A percentile compares a stretch with the other conserved stretches of the same genome.
These are phyloP conservation scores for Pogostemon cablin DNA, from an alignment of 257 asterid species.

Conservation along the genomic window DNA sequence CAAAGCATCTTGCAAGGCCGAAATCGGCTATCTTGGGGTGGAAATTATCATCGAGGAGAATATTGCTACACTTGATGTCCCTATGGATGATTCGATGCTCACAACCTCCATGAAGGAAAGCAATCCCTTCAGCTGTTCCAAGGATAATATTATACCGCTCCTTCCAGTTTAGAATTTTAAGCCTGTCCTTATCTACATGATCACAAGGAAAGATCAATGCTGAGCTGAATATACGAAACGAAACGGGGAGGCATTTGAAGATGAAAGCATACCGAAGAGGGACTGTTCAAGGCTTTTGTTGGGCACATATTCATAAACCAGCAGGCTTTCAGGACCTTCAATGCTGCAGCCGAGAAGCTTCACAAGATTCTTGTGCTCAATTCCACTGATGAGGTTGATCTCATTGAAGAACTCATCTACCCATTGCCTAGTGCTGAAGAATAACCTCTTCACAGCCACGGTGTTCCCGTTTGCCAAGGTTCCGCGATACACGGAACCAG, in stretches of 20 bases:
- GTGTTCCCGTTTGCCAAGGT: constrained; percentile 62
- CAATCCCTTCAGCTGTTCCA: constrained; percentile 90
- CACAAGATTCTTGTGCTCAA: constrained; percentile 88
- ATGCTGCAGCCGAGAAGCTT: constrained; percentile 96
- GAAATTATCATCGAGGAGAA: constrained; percentile 73
- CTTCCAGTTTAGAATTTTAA: constrained; percentile 65
- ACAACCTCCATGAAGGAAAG: constrained; percentile 73
- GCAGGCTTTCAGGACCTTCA: constrained; percentile 92
- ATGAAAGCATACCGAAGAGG: constrained; percentile 54
- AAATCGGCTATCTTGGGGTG: constrained; percentile 83
- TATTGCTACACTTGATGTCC: constrained; percentile 85
- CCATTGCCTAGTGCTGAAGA: constrained; percentile 87
- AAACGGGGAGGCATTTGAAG: neutral
- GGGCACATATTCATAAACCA: constrained; percentile 78
- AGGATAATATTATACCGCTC: constrained; percentile 65
- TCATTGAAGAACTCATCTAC: constrained; percentile 96
- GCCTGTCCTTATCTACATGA: constrained; percentile 56
- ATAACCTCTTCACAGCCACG: constrained; percentile 84
- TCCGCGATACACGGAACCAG: constrained; percentile 80
- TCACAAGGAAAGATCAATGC: neutral
- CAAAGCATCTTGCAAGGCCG: constrained; percentile 82
- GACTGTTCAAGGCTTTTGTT: constrained; percentile 75
- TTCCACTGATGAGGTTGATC: constrained; percentile 75
- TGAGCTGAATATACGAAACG: neutral
- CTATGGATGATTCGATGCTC: constrained; percentile 70